A percentile compares a stretch with the other conserved stretches of the same genome.
Conservation (phyloP, 225 moss, liverwort and hornwort species). For the Rhytidiadelphus loreus region DNA sequence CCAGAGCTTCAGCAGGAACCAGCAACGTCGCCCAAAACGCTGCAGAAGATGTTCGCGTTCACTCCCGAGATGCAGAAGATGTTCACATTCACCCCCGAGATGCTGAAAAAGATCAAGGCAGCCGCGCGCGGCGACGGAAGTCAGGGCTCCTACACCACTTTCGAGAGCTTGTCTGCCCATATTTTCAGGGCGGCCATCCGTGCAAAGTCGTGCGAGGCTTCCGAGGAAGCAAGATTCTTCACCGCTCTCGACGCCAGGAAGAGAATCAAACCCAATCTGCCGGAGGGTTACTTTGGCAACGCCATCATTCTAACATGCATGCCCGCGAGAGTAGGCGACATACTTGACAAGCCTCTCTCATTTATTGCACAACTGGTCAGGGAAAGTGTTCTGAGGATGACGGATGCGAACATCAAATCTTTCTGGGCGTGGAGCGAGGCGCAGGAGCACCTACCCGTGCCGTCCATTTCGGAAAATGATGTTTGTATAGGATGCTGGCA, state of each 20-base stretch:
- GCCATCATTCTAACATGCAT: conserved; percentile 36
- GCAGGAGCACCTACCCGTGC: conserved; percentile 24
- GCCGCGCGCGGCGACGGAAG: conserved; percentile 16
- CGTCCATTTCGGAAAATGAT: conserved; percentile 28
- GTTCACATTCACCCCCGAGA: conserved; percentile 44
- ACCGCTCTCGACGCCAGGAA: conserved; percentile 44
- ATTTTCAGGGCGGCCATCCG: conserved; percentile 24
- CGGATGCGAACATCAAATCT: conserved; percentile 19
- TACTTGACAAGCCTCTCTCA: conserved; percentile 21
- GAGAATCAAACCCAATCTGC: conserved; percentile 43
- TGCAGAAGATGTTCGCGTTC: conserved; percentile 13
- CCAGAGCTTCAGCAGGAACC: conserved; percentile 14
- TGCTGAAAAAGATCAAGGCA: conserved; percentile 23
- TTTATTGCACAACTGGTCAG: conserved; percentile 26
- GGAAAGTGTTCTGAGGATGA: conserved; percentile 36
- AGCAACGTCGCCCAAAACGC: conserved; percentile 1
- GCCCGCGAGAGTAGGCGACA: conserved; percentile 17
- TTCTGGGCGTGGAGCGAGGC: conserved; percentile 39
- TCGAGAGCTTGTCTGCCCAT: conserved; percentile 40
- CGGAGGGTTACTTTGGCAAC: conserved; percentile 49
- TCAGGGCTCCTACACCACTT: conserved; percentile 24
- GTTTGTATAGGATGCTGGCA: conserved; percentile 38
- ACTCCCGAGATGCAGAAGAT: conserved; percentile 13
- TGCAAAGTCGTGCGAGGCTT: conserved; percentile 3
- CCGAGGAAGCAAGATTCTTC: conserved; percentile 32